Evolutionary conservation across 352 stramenopile species (phyloP).

Genomic region (Plasmopara halstedii): DNA sequence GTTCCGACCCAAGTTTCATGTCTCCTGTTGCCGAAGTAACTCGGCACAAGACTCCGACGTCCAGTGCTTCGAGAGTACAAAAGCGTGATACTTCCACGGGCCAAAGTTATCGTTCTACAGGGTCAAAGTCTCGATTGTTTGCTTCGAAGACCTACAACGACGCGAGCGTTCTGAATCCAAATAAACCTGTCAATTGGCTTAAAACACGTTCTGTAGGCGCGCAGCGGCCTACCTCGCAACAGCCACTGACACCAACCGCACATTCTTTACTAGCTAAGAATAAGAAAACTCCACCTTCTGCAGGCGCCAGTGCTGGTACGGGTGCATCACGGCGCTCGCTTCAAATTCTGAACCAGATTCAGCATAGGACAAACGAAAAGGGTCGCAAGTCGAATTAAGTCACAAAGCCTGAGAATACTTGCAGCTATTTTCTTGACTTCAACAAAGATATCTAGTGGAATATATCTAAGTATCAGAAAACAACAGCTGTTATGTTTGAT

Average conservation of each 20-base stretch:
- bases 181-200: slow-evolving; percentile 74
- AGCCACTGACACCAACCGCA: slow-evolving; percentile 31
- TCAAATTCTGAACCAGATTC: slow-evolving; percentile 81
- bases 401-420: too few species aligned
- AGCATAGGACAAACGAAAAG: slow-evolving; percentile 44
- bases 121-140: slow-evolving; percentile 30
- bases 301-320: slow-evolving; percentile 22
- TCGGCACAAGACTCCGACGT: slow-evolving; percentile 28
- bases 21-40: slow-evolving; percentile 39
- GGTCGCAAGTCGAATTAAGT: slow-evolving; percentile 24
- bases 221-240: slow-evolving; percentile 13
- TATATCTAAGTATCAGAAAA: too few species aligned
- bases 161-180: slow-evolving; percentile 8
- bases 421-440: too few species aligned
- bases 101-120: slow-evolving; percentile 16
- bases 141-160: slow-evolving; percentile 42
- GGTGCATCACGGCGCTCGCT: slow-evolving; percentile 61
- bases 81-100: slow-evolving; percentile 51
- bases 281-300: slow-evolving; percentile 54
- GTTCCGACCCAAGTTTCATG: slow-evolving; percentile 35
- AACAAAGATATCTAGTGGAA: too few species aligned
- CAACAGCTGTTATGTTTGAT: too few species aligned
- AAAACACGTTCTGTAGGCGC: slow-evolving; percentile 57
- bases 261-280: slow-evolving; percentile 31
- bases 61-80: slow-evolving; percentile 42